Evolutionary conservation across 2,329 filamentous ascomycete genomes (phyloP), one percentile per base, ranked within the genome.

Genomic region (Cucurbitaria berberidis): DNA sequence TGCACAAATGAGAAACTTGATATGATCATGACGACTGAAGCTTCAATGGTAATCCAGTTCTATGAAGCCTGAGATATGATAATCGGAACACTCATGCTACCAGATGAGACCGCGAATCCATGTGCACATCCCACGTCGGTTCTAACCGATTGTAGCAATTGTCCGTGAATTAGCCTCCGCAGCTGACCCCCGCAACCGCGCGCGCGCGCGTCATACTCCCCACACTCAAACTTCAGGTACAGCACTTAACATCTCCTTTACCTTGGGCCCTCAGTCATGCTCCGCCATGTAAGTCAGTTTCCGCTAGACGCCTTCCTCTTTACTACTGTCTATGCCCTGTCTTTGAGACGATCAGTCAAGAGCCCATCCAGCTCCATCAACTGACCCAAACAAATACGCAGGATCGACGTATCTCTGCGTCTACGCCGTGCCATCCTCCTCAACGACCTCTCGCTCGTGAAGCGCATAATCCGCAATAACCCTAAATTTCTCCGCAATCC

Each of bases 401-500:
- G 87, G 89, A 91, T 93, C 77, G 87, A 91, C 59, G 84, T 90
- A 52, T 84, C 87, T 51, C 85, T 87, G 73, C 89, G 91, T 66
- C 81, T 96, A 39, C 89, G 91, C 62, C 88, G 91, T 64, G 91
- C 92, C 55, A 93, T 96, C 73, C 83, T 88, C 70, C 83, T 86
- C 67, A 87, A 89, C 74, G 89, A 93, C 72, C 76, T 84, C 74
- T 78, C 86, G 50, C 88, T 96, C 60, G 88, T 92, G 63, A 78
- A 83, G 63, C 89, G 91, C 71, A 92, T 96, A 70, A 81, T 96
- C 61, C 84, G 82, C 60, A 87, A 87, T 53, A 86, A 93, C 68
- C 89, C 89, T 0, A 71, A 78, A 16, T 84, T 89, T 58, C 80
- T 96, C 24, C 87, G 88, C 68, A 96, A 96, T 69, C 90, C 91